Evolutionary conservation across 2,329 filamentous ascomycete species (phyloP).

Genomic region (Xenosphaeropsis pyriputrescens): DNA sequence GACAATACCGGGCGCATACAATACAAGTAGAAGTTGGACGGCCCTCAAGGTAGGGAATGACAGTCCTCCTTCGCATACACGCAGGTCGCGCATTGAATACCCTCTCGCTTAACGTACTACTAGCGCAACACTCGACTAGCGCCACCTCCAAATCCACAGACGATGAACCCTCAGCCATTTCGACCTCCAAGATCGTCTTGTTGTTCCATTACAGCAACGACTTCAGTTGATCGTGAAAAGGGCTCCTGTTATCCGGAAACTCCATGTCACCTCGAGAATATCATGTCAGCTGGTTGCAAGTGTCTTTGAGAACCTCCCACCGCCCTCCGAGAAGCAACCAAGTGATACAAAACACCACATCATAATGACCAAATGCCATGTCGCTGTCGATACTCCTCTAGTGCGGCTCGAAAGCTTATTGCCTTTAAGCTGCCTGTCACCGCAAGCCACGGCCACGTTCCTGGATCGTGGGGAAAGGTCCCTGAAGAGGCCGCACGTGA

Average conservation of each 20-base stretch:
- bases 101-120: too few species aligned
- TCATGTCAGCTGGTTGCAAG: not conserved
- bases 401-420: constrained; percentile 4
- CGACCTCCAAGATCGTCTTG: not conserved
- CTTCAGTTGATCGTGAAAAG: not conserved
- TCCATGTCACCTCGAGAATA: too few species aligned
- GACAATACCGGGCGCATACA: too few species aligned
- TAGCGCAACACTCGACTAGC: too few species aligned
- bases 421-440: not conserved
- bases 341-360: not conserved
- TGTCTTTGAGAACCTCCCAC: not conserved
- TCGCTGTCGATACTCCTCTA: not conserved
- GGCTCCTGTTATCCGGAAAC: not conserved
- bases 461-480: too few species aligned
- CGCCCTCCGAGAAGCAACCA: not conserved
- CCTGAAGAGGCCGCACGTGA: too few species aligned
- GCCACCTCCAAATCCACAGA: too few species aligned
- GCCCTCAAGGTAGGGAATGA: too few species aligned
- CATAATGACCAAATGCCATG: not conserved
- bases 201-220: not conserved
- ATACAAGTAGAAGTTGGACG: too few species aligned
- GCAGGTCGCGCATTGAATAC: too few species aligned
- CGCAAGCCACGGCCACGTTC: too few species aligned
- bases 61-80: too few species aligned
- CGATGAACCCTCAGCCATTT: not conserved